Evolutionary conservation across 352 stramenopile species (phyloP), one percentile per base, ranked within the genome.

Genomic region (Phytopythium aichiense): DNA sequence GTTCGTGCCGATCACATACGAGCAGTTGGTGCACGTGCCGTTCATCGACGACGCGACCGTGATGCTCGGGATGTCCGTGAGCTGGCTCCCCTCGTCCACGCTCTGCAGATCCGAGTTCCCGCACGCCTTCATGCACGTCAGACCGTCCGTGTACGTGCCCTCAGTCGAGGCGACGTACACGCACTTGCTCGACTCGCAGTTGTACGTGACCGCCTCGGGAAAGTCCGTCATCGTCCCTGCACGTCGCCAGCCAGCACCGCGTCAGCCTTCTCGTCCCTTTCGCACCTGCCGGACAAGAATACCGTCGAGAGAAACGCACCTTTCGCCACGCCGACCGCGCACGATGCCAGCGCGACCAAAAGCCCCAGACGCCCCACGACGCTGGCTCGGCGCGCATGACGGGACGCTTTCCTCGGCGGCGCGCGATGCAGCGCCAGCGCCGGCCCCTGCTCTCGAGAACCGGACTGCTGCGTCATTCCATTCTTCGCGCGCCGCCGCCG

Each of bases 1-100:
- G 11, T 33, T 67, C 50, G 81, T 89, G 38, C 63, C 49, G 9
- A 77, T 66, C 35, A 84, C 67, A 53, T 89, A 70, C 50, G 79
- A 79, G 63, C 84, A 94, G 66, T 90, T 78, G 35, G 60, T 60
- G 50, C 84, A 94, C 59, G 82, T 94, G 64, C 84, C 84, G 35
- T 88, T 84, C 18, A 81, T 66, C n/a, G 69, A 79, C 45, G 84
- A 84, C 2, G 46, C 49, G 43, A 92, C 65, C 11, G 46, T 67
- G 49, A 92, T 74, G 37, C 43, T 66, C n/a, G 72, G 65, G 35
- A 72, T 65, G 56, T 90, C 79, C 20, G 60, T 77, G n/a, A 92
- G 76, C 51, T 71, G 61, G 56, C 66, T 80, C 42, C 67, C 71
- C 54, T 75, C 73, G 46, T 72, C 69, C 62, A 81, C 68, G 57